Evolutionary conservation across 805 yeast genomes (phyloP), one percentile per base, ranked within the genome.

Genomic region (Yamadazyma sp.): DNA sequence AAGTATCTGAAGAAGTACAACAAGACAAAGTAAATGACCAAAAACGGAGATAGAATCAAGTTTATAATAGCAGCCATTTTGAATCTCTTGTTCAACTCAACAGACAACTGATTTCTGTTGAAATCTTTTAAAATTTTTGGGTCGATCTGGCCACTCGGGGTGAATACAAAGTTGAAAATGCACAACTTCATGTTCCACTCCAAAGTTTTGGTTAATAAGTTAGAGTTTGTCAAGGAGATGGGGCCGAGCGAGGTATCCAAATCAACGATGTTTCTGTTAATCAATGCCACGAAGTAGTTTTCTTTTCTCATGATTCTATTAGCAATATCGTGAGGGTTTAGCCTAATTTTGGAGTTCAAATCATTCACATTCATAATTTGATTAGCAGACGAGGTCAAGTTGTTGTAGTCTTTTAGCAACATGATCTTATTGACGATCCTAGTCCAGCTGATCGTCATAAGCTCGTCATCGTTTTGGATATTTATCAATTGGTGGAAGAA

Each of bases 121-220:
- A 78, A 71, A 40, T 82, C 88, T 50, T 82, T 84, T 46, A 91
- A 62, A 32, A 91, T 78, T 12, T 70, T 64, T 9, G 80, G 79
- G 38, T 89, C 78, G 11, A 93, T 64, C 50, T 87, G 95, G 0
- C 98, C 98, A 24, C 80, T 75, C 20, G 77, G 77, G 53, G 84
- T 86, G 64, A 93, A 93, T 0, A 84, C 81, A 57, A 78, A 90
- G 41, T 93, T 95, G 55, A 86, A 75, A 10, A 93, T 77, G 55
- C 98, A 91, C 15, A 93, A 66, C 49, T 86, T 86, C 40, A 93
- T 68, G 57, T 91, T 91, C 98, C 98, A 93, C 53, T 93, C 99
- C 47, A 93, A 62, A 2, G 96, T 88, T 47, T 84, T 82, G 0
- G 99, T 91, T 20, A 93, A 64, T 30, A 75, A 70, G 14, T 62